Percentiles rank a stretch among this genome's conserved stretches.
Evolutionary conservation across 2,329 filamentous ascomycete genomes (phyloP).

Genomic region (Sporothrix schenckii): DNA sequence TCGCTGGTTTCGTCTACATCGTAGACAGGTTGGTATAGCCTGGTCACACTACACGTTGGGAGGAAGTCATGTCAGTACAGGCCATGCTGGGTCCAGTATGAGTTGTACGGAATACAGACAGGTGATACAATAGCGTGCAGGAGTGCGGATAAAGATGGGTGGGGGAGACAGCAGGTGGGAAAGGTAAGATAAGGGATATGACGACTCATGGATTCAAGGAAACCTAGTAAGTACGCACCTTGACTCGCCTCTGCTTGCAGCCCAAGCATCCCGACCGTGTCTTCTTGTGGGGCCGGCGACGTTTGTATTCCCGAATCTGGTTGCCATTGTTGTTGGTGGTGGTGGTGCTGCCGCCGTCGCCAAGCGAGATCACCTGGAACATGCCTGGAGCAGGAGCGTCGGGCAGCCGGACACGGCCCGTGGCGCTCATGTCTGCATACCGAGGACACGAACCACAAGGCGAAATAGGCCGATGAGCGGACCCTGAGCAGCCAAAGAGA

Average conservation of each 20-base stretch:
- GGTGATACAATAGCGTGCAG: conserved; percentile 1
- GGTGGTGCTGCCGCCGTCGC: conserved; percentile 32
- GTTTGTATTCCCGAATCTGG: conserved; percentile 37
- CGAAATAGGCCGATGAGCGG: background rate
- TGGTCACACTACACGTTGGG: conserved; percentile 36
- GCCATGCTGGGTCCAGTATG: background rate
- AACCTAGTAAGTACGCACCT: conserved; percentile 32
- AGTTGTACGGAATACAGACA: background rate
- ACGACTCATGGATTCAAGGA: background rate
- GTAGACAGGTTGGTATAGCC: conserved; percentile 34
- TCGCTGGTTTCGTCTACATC: conserved; percentile 37
- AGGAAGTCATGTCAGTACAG: conserved; percentile 1
- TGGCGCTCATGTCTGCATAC: conserved; percentile 31
- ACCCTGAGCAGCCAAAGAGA: background rate
- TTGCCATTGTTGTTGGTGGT: conserved; percentile 31
- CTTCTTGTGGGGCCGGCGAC: conserved; percentile 37
- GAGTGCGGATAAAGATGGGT: background rate
- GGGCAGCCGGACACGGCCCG: conserved; percentile 26
- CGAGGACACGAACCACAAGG: background rate
- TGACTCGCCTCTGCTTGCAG: conserved; percentile 38
- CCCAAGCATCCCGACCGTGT: conserved; percentile 36
- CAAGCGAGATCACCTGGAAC: conserved; percentile 38
- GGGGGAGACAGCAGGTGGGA: background rate
- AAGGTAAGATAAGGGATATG: background rate
- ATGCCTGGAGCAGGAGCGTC: conserved; percentile 29